Conservation (phyloP, 441 rosid genomes). For the Aquilaria agallochum region DNA sequence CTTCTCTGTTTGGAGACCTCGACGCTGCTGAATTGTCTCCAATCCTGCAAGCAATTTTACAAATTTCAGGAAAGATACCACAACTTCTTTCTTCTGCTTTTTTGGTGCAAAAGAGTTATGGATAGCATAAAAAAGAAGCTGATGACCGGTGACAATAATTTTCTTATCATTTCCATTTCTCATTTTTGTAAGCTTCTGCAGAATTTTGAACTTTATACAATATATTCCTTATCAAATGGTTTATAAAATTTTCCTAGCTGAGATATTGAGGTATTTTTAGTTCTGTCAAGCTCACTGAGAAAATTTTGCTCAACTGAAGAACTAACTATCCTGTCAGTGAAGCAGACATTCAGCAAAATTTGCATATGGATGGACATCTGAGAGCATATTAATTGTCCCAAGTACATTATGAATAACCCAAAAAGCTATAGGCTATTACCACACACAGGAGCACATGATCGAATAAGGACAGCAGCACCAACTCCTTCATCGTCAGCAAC, state of each 20-base stretch:
- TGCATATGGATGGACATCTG: background rate
- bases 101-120: background rate
- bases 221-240: too few species aligned
- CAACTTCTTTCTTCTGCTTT: background rate
- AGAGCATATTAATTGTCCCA: background rate
- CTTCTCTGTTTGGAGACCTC: slow-evolving; percentile 71
- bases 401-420: background rate
- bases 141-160: too few species aligned
- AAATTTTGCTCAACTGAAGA: too few species aligned
- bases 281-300: too few species aligned
- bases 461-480: slow-evolving; percentile 86
- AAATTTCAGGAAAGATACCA: slow-evolving; percentile 1
- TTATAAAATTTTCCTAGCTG: too few species aligned
- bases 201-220: too few species aligned
- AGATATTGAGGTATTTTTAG: too few species aligned
- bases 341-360: too few species aligned
- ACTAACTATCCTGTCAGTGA: too few species aligned
- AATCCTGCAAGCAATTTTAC: slow-evolving; percentile 41
- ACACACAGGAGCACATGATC: slow-evolving; percentile 75
- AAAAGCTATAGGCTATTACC: slow-evolving; percentile 35
- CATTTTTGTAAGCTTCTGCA: too few species aligned
- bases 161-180: too few species aligned
- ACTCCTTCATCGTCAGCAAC: slow-evolving; percentile 87
- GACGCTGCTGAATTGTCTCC: slow-evolving; percentile 79
- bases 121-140: background rate